A percentile compares a stretch with the other conserved stretches of the same genome.
Conservation (phyloP, 176 grass and related monocot genomes). For the Saccharum spontaneum region DNA sequence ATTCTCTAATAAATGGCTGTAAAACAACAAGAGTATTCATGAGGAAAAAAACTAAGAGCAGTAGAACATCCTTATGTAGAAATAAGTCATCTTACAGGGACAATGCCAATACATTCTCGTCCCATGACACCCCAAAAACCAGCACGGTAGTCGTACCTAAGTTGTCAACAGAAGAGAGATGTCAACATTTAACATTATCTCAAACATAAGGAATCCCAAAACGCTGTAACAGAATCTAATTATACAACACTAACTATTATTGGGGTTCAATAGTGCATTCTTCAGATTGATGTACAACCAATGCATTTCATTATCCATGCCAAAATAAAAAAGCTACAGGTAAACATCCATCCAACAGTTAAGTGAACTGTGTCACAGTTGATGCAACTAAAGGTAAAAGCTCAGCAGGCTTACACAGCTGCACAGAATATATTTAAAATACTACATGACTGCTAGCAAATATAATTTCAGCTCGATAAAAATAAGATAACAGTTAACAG, state of each 20-base stretch:
- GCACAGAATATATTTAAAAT: constrained; percentile 9
- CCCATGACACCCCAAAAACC: constrained; percentile 99
- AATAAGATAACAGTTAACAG: background rate
- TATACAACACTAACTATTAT: background rate
- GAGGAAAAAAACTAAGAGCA: constrained; percentile 5
- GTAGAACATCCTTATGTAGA: background rate
- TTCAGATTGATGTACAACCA: constrained; percentile 5
- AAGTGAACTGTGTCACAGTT: background rate
- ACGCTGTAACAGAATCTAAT: background rate
- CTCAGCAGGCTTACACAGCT: background rate
- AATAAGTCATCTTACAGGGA: constrained; percentile 71
- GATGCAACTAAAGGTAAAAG: constrained; percentile 26
- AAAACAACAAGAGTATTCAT: constrained; percentile 7
- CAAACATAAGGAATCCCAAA: constrained; percentile 10
- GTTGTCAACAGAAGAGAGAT: constrained; percentile 22
- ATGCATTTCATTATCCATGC: constrained; percentile 7
- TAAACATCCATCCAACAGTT: background rate
- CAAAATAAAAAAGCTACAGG: background rate
- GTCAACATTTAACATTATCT: constrained; percentile 16
- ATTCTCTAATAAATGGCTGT: constrained; percentile 90
- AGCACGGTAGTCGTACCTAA: constrained; percentile 87
- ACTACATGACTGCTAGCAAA: background rate
- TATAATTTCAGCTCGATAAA: background rate
- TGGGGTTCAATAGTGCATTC: background rate
- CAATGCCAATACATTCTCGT: constrained; percentile 90